These are phyloP conservation scores for Geotrichum klebahnii DNA, from an alignment of 1,139 yeast genomes.

Conservation along the genomic window DNA sequence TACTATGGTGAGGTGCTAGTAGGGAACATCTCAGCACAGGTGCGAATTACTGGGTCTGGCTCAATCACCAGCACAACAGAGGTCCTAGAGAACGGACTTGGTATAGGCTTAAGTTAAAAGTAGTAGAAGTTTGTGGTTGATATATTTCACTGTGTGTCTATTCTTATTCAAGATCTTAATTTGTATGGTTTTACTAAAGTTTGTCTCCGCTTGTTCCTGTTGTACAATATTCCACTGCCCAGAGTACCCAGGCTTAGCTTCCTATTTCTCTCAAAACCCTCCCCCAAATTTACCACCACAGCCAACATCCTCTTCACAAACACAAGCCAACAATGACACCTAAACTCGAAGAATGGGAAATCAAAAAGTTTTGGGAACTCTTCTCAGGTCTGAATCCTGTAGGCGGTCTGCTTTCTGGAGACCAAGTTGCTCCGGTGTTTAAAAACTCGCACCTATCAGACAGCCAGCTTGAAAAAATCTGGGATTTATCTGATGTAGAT, in stretches of 20 bases:
- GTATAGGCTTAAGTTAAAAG: no score
- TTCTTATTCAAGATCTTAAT: no score
- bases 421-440: slow-evolving; percentile 77
- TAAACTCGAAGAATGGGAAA: slow-evolving; percentile 87
- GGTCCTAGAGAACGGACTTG: no score
- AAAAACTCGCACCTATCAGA: slow-evolving; percentile 83
- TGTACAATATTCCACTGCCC: no score
- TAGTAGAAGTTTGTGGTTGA: no score
- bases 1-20: no score
- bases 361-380: slow-evolving; percentile 94
- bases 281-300: neutral
- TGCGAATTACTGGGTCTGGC: no score
- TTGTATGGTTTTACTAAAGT: no score
- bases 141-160: no score
- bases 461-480: slow-evolving; percentile 68
- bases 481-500: slow-evolving; percentile 94
- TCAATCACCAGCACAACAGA: no score
- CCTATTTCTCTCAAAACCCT: neutral
- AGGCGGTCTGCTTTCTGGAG: slow-evolving; percentile 74
- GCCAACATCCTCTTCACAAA: neutral
- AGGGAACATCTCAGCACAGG: no score
- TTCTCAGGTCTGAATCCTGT: slow-evolving; percentile 83
- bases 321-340: slow-evolving; percentile 24
- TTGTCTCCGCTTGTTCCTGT: neutral
- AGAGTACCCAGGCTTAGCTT: neutral